These are phyloP conservation scores for Lentithecium fluviatile DNA, from an alignment of 495 filamentous ascomycete genomes.

Conservation along the genomic window DNA sequence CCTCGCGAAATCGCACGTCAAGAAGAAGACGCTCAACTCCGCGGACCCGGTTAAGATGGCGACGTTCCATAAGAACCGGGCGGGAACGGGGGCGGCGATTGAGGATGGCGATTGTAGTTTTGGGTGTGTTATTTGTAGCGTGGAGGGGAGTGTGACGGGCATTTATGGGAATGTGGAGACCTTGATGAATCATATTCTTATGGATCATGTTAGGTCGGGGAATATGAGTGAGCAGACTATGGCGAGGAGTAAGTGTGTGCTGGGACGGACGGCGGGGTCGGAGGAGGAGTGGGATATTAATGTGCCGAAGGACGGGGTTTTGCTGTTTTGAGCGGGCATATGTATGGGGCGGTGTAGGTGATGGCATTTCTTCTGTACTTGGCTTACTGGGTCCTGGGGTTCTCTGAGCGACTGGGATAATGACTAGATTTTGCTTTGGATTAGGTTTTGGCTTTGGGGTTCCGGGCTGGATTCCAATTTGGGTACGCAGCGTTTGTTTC, in stretches of 20 bases:
- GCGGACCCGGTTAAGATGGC: background rate
- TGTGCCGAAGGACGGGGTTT: slow-evolving; percentile 14
- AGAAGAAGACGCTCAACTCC: slow-evolving; percentile 28
- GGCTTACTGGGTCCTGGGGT: too few species aligned
- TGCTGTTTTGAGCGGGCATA: background rate
- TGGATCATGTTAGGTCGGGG: slow-evolving; percentile 23
- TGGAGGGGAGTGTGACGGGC: slow-evolving; percentile 42
- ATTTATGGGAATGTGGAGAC: slow-evolving; percentile 45
- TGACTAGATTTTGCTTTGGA: too few species aligned
- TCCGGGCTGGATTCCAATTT: too few species aligned
- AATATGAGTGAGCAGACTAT: slow-evolving; percentile 13
- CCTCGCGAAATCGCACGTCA: slow-evolving; percentile 52
- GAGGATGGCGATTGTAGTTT: slow-evolving; percentile 35
- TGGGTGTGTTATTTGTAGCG: slow-evolving; percentile 52
- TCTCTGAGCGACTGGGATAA: too few species aligned
- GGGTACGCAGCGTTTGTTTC: too few species aligned
- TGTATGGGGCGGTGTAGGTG: too few species aligned
- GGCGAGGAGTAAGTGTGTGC: slow-evolving; percentile 16
- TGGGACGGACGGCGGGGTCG: slow-evolving; percentile 20
- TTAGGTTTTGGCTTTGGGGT: too few species aligned
- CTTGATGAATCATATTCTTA: slow-evolving; percentile 49
- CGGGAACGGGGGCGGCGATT: background rate
- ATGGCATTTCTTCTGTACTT: too few species aligned
- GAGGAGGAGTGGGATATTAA: slow-evolving; percentile 37
- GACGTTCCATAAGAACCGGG: background rate